Evolutionary conservation across 371 early-diverging fungal genomes (phyloP), one percentile per base, ranked within the genome.

Genomic region (Apophysomyces variabilis): DNA sequence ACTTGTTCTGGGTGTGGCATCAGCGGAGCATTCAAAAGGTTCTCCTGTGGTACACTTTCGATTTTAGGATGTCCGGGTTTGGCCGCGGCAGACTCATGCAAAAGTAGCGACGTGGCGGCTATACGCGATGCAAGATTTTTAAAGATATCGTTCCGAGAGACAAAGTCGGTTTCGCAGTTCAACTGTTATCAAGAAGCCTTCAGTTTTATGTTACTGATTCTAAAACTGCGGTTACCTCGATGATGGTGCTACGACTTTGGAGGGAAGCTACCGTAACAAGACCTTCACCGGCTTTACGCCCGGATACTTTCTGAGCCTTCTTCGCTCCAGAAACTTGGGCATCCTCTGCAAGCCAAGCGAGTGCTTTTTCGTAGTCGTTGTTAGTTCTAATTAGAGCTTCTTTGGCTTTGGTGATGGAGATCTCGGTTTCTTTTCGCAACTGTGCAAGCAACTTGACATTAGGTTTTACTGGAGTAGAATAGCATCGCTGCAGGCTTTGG

Each of bases 81-180:
- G 36, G 50, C 7, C 69, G 64, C 66, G 3, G 70, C 44, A 7
- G 74, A 64, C 26, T 82, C 81, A 44, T 80, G 84, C 58, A 86
- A 70, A 18, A 85, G 70, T 5, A 88, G 68, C 3, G 89, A 89
- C 0, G 90, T 88, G 1, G 84, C 80, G 0, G 94, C 92, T 57
- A 93, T 89, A 58, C 84, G 81, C 13, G 84, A 73, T 35, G 92
- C 95, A 50, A 95, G 85, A 38, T 87, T 80, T 58, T 88, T 87
- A 78, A 96, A 96, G n/a, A 90, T 80, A 43, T 84, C 84, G 68
- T 90, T 90, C 65, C 94, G 86, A 9, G 95, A 90, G 7, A 96
- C 98, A 83, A 97, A 97, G 74, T 97, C 98, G 0, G 98, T 95
- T 76, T 97, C 98, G 67, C 95, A 94, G 78, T 93, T 92, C 60